A percentile compares a stretch with the other conserved stretches of the same genome.
These are phyloP conservation scores for Saccharomyces kudriavzevii DNA, from an alignment of 805 yeast genomes.

Conservation along the genomic window DNA sequence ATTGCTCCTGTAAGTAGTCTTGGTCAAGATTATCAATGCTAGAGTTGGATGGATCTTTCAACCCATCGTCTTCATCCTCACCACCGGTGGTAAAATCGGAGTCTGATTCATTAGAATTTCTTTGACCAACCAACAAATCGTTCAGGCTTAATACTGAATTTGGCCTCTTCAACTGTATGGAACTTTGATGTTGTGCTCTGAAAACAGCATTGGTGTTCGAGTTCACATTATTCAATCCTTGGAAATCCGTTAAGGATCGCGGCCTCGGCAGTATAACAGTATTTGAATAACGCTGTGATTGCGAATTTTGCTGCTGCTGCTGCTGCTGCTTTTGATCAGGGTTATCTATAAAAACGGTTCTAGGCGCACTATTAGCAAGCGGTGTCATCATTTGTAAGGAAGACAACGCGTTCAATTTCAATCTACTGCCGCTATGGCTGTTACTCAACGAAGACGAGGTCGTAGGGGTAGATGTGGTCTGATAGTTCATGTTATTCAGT, in stretches of 20 bases:
- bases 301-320: not conserved
- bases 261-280: constrained; percentile 17
- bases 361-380: constrained; percentile 23
- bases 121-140: constrained; percentile 11
- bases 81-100: constrained; percentile 12
- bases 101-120: constrained; percentile 10
- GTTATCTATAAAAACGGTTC: constrained; percentile 16
- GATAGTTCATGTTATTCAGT: not conserved
- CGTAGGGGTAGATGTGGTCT: not conserved
- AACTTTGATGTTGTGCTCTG: not conserved
- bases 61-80: constrained; percentile 6
- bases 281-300: not conserved
- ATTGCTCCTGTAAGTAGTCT: constrained; percentile 14
- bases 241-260: constrained; percentile 18
- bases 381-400: constrained; percentile 62
- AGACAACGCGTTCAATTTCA: constrained; percentile 33
- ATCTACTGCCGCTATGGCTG: constrained; percentile 13
- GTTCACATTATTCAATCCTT: constrained; percentile 2
- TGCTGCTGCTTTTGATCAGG: constrained; percentile 6
- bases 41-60: constrained; percentile 11
- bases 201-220: too few species aligned
- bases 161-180: constrained; percentile 14
- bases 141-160: constrained; percentile 20
- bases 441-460: not conserved
- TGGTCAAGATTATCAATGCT: constrained; percentile 9